A percentile compares a stretch with the other conserved stretches of the same genome.
These are phyloP conservation scores for Clitopilus hobsonii DNA, from an alignment of 768 basidiomycete species.

Conservation along the genomic window DNA sequence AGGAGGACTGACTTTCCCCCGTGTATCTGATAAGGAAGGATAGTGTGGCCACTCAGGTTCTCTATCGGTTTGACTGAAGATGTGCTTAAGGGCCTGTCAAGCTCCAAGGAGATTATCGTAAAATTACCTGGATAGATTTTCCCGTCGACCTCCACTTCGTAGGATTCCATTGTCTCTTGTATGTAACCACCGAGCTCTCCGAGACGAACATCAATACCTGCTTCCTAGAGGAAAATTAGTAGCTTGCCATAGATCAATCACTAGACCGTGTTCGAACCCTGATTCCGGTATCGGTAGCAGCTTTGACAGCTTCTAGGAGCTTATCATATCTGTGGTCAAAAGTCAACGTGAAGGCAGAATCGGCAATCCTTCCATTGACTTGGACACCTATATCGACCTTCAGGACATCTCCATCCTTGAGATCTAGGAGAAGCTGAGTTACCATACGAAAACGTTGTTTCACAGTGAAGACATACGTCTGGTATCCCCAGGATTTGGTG, in stretches of 20 bases:
- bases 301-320: slow-evolving; percentile 85
- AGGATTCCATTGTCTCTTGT: slow-evolving; percentile 98
- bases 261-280: slow-evolving; percentile 38
- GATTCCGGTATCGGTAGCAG: slow-evolving; percentile 91
- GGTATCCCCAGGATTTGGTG: slow-evolving; percentile 91
- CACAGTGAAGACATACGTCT: slow-evolving; percentile 37
- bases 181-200: slow-evolving; percentile 90
- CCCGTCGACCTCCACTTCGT: slow-evolving; percentile 91
- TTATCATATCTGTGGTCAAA: slow-evolving; percentile 90
- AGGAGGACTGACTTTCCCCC: slow-evolving; percentile 90
- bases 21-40: slow-evolving; percentile 87
- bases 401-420: slow-evolving; percentile 80
- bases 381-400: slow-evolving; percentile 99
- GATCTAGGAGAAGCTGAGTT: slow-evolving; percentile 40
- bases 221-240: slow-evolving; percentile 55
- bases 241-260: neutral
- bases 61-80: slow-evolving; percentile 83
- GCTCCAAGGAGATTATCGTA: slow-evolving; percentile 3
- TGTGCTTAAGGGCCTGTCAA: slow-evolving; percentile 3
- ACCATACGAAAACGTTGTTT: neutral
- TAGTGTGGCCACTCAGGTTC: slow-evolving; percentile 94
- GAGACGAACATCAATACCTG: slow-evolving; percentile 92
- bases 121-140: slow-evolving; percentile 73
- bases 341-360: slow-evolving; percentile 92
- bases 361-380: slow-evolving; percentile 90